phyloP scores from a whole-genome alignment of 148 eudicot species.

The Rhododendron ferrugineum region DNA sequence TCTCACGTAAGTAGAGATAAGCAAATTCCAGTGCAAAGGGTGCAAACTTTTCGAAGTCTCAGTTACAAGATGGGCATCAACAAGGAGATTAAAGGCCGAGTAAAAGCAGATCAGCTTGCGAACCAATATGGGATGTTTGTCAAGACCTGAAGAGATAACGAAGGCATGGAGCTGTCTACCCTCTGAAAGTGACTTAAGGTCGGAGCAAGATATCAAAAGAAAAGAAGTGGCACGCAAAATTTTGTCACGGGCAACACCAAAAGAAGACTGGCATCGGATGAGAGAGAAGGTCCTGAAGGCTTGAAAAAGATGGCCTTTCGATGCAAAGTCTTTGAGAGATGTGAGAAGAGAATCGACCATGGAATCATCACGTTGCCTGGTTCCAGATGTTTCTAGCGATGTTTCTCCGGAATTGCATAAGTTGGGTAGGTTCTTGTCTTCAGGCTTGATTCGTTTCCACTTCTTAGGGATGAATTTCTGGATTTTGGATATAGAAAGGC shows the following conservation, averaged over 20 bases:
- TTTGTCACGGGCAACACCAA: slow-evolving; percentile 24
- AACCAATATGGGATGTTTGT: slow-evolving; percentile 36
- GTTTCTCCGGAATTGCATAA: slow-evolving; percentile 8
- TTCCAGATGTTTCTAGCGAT: slow-evolving; percentile 11
- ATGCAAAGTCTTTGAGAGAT: slow-evolving; percentile 44
- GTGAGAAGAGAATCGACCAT: slow-evolving; percentile 48
- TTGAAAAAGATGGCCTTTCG: slow-evolving; percentile 47
- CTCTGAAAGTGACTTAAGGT: slow-evolving; percentile 35
- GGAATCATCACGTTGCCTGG: slow-evolving; percentile 16
- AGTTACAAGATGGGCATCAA: slow-evolving; percentile 46
- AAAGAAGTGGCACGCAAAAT: slow-evolving; percentile 46
- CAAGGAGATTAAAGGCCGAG: slow-evolving; percentile 39
- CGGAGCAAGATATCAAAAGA: slow-evolving; percentile 50
- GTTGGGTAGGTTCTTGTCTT: slow-evolving; percentile 11
- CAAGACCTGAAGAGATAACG: slow-evolving; percentile 46
- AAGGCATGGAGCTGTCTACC: slow-evolving; percentile 70
- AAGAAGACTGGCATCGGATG: slow-evolving; percentile 33
- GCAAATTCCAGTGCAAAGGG: slow-evolving; percentile 75
- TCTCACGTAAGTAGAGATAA: slow-evolving; percentile 56
- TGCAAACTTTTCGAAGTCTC: slow-evolving; percentile 37
- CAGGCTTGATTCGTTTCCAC: slow-evolving; percentile 37
- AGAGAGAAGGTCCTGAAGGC: slow-evolving; percentile 47
- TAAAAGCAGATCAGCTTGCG: slow-evolving; percentile 62
- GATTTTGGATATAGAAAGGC: slow-evolving; percentile 26
- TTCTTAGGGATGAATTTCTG: slow-evolving; percentile 45